Evolutionary conservation across 768 basidiomycete species (phyloP).

Genomic region (Trametes maxima): DNA sequence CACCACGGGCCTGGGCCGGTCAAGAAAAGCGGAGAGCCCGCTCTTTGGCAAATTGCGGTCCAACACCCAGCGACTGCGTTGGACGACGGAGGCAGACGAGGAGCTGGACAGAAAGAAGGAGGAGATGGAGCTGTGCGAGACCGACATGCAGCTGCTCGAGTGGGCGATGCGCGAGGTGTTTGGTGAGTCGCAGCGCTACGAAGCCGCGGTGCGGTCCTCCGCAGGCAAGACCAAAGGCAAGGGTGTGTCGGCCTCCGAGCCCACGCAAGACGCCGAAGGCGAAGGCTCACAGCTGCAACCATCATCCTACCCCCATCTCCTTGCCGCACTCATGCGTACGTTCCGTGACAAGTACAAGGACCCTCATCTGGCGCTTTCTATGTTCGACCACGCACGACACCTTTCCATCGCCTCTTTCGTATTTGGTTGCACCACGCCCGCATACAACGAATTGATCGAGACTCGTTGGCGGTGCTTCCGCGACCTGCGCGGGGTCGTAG

Average conservation of each 20-base stretch:
- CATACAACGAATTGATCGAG: conserved; percentile 86
- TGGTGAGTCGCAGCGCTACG: conserved; percentile 53
- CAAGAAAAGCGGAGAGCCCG: conserved; percentile 28
- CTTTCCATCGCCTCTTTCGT: conserved; percentile 82
- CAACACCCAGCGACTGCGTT: conserved; percentile 55
- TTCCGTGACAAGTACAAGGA: conserved; percentile 80
- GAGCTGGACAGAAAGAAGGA: conserved; percentile 66
- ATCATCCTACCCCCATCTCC: conserved; percentile 70
- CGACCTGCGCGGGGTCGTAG: conserved; percentile 76
- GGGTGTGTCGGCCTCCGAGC: conserved; percentile 11
- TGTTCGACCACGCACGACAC: conserved; percentile 79
- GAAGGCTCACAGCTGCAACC: conserved; percentile 51
- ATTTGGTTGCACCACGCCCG: conserved; percentile 84
- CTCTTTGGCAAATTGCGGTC: conserved; percentile 58
- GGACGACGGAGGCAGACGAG: conserved; percentile 78
- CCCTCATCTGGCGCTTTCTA: conserved; percentile 77
- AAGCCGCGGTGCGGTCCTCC: conserved; percentile 47
- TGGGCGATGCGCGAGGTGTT: conserved; percentile 78
- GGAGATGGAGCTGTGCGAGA: conserved; percentile 67
- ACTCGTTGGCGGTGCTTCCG: conserved; percentile 85
- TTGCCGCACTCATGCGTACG: conserved; percentile 75
- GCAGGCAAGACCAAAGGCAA: conserved; percentile 23
- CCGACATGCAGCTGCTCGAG: conserved; percentile 68
- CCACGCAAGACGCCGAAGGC: conserved; percentile 13
- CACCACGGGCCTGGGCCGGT: conserved; percentile 9